These are phyloP conservation scores for Dothideomycetes sp. DNA, from an alignment of 2,329 filamentous ascomycete genomes.

Conservation along the genomic window DNA sequence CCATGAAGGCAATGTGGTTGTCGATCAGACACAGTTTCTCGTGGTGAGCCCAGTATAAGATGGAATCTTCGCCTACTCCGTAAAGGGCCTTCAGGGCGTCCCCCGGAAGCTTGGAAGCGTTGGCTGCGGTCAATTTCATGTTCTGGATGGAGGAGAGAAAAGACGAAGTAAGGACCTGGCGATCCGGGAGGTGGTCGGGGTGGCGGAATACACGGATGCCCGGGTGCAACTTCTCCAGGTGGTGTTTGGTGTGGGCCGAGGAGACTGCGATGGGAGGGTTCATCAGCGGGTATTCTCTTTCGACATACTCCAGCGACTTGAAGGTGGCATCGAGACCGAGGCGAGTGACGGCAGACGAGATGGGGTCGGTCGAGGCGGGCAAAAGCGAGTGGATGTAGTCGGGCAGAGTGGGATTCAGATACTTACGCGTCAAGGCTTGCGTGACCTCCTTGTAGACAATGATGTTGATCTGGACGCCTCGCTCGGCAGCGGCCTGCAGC, in stretches of 20 bases:
- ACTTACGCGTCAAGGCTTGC: conserved; percentile 68
- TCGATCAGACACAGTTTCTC: conserved; percentile 85
- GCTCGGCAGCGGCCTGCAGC: conserved; percentile 70
- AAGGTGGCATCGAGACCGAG: conserved; percentile 36
- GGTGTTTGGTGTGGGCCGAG: conserved; percentile 68
- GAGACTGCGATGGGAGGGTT: conserved; percentile 43
- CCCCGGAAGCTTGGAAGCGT: conserved; percentile 54
- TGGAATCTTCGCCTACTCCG: conserved; percentile 69
- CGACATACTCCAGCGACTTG: conserved; percentile 36
- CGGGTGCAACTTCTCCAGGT: conserved; percentile 62
- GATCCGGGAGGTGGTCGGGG: conserved; percentile 75
- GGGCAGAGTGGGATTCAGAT: conserved; percentile 32
- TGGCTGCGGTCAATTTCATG: conserved; percentile 45
- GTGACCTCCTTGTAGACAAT: conserved; percentile 51
- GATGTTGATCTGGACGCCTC: conserved; percentile 52
- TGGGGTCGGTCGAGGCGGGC: conserved; percentile 30
- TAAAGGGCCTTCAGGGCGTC: conserved; percentile 72
- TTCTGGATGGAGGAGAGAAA: conserved; percentile 49
- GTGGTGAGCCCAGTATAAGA: conserved; percentile 88
- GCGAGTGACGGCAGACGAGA: conserved; percentile 33
- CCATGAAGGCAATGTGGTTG: conserved; percentile 77
- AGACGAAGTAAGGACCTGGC: conserved; percentile 53
- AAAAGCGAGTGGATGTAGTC: conserved; percentile 37
- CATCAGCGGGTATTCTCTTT: conserved; percentile 38
- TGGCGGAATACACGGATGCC: conserved; percentile 87